Conservation (phyloP, 164 flowering plant genomes). For the Berberis thunbergii region DNA sequence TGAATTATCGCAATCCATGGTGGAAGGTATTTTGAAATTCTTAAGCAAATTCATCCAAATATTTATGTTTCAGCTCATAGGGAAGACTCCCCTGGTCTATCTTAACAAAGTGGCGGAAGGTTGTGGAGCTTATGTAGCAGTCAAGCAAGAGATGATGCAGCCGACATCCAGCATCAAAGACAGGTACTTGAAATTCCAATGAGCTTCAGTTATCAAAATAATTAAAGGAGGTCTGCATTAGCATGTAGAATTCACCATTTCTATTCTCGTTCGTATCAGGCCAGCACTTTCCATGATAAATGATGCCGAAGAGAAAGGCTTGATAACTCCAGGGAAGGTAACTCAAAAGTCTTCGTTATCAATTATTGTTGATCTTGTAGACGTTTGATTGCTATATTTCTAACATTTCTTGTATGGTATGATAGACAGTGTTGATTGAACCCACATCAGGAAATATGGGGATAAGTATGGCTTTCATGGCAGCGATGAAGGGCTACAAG, state of each 20-base stretch:
- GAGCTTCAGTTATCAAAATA: neutral
- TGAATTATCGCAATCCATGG: too few species aligned
- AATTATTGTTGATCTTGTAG: neutral
- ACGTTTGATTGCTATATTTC: neutral
- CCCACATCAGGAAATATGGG: constrained; percentile 99
- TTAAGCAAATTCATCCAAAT: neutral
- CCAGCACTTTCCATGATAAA: constrained; percentile 75
- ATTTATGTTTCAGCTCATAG: constrained; percentile 55
- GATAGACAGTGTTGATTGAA: constrained; percentile 80
- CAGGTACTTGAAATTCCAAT: constrained; percentile 33
- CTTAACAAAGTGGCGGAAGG: constrained; percentile 92
- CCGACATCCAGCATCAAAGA: constrained; percentile 95
- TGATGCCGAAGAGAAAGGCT: constrained; percentile 71
- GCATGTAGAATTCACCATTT: neutral
- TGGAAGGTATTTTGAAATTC: too few species aligned
- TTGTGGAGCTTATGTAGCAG: constrained; percentile 87
- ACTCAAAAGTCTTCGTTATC: neutral
- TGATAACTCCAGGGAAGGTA: constrained; percentile 82
- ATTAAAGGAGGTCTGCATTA: neutral
- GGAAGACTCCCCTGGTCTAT: constrained; percentile 79
- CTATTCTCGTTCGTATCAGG: constrained; percentile 25
- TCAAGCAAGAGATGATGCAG: constrained; percentile 88
- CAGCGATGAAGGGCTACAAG: constrained; percentile 90
- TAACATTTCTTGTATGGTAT: neutral
- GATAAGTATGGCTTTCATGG: constrained; percentile 93